phyloP scores from a whole-genome alignment of 495 filamentous ascomycete species.

The Podospora sp. region DNA sequence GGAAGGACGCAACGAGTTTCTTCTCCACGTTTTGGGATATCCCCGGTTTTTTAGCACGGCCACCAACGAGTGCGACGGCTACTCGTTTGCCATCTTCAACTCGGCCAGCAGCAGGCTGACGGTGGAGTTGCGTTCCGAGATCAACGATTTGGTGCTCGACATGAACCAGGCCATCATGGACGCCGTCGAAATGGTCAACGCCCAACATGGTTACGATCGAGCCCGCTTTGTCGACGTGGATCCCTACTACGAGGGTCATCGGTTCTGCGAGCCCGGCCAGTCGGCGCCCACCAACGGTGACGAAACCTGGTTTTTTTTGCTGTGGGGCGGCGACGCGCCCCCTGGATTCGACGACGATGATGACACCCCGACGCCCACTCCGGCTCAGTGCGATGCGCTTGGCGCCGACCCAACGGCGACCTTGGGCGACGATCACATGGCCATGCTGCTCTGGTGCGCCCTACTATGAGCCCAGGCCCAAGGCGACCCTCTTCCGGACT shows the following conservation, averaged over 20 bases:
- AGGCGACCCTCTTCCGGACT: too few relatives aligned
- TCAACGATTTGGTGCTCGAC: not conserved
- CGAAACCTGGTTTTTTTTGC: not conserved
- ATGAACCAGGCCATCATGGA: not conserved
- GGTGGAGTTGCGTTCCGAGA: not conserved
- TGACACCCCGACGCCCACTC: not conserved
- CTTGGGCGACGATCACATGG: not conserved
- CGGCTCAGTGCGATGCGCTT: not conserved
- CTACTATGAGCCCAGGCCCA: not conserved
- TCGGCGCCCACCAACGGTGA: not conserved
- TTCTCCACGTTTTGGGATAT: not conserved
- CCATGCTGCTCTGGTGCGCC: not conserved
- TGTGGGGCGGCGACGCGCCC: not conserved
- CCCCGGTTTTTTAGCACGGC: not conserved
- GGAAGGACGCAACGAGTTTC: not conserved
- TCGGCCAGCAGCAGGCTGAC: not conserved
- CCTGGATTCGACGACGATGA: not conserved
- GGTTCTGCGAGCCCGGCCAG: not conserved
- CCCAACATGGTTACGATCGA: not conserved
- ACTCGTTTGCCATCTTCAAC: not conserved
- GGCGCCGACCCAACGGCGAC: not conserved
- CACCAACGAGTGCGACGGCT: not conserved
- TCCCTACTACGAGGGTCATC: not conserved
- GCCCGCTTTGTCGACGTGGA: not conserved
- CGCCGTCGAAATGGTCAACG: not conserved